These are phyloP conservation scores for Cronartium quercuum DNA, from an alignment of 1,284 basidiomycete species.

Conservation along the genomic window DNA sequence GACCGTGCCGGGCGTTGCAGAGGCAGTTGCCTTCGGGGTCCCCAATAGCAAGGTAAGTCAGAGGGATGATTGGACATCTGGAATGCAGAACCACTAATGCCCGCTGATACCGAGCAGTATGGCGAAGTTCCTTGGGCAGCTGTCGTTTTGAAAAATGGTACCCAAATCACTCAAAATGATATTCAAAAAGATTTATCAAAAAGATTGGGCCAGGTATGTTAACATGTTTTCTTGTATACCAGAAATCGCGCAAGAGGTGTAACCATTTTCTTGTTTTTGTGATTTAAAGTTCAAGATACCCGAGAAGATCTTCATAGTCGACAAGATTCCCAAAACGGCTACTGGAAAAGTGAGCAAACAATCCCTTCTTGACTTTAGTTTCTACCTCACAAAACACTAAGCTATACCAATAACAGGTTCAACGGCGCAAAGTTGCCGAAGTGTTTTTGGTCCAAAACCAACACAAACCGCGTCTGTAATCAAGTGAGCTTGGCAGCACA, in stretches of 20 bases:
- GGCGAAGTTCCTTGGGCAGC: slow-evolving; percentile 49
- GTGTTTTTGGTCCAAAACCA: slow-evolving; percentile 2
- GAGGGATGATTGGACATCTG: slow-evolving; percentile 1
- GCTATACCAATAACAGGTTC: background rate
- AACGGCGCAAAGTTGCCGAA: slow-evolving; percentile 29
- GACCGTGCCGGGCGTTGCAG: slow-evolving; percentile 53
- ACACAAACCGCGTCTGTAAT: background rate
- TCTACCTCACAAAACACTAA: background rate
- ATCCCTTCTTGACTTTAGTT: background rate
- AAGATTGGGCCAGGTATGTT: slow-evolving; percentile 43
- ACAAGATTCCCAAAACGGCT: slow-evolving; percentile 50
- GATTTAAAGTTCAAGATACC: slow-evolving; percentile 49
- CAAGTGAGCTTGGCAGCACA: background rate
- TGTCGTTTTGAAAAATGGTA: slow-evolving; percentile 46
- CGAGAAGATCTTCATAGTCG: slow-evolving; percentile 49
- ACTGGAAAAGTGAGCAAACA: slow-evolving; percentile 42
- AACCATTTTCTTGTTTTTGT: background rate
- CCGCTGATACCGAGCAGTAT: slow-evolving; percentile 40
- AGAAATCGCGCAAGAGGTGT: background rate
- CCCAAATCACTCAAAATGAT: slow-evolving; percentile 42
- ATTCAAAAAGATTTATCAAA: slow-evolving; percentile 45
- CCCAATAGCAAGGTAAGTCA: slow-evolving; percentile 49
- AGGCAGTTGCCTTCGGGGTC: slow-evolving; percentile 53
- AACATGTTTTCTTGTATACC: background rate
- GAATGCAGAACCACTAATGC: background rate